Evolutionary conservation across 257 asterid species (phyloP), one percentile per base, ranked within the genome.

Genomic region (Petunia secreta): DNA sequence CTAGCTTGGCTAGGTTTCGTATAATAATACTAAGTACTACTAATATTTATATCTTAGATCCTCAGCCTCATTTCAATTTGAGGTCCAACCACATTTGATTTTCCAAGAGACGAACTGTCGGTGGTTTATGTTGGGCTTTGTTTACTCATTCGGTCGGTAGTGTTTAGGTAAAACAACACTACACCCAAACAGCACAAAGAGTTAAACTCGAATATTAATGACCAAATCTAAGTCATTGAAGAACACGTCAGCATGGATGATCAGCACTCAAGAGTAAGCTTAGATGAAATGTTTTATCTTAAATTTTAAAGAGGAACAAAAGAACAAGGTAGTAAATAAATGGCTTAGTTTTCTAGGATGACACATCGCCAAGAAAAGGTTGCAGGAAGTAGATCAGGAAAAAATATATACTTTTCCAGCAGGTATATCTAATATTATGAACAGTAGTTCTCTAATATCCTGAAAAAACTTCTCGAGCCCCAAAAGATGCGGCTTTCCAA

Each of bases 321-420:
- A 68, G 50, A 48, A 25, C 76, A 71, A 71, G 60, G 44, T 34
- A 71, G 60, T 71, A 69, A 69, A 46, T 71, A 69, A 69, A 46
- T 71, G 77, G 44, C 25, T 71, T 71, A 71, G 44, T 62, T 10
- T 73, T 73, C 62, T 41, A 10, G 34, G 77, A 73, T 50, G 62
- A 73, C 62, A 11, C 36, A 73, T 50, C 77, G 13, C 77, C 60
- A 53, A 73, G 44, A 73, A 25, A 73, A 73, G 77, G 77, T 48
- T 71, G 44, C 41, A 25, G 77, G 11, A 34, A 10, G 34, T 71
- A 48, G 59, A 71, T 34, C 59, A 10, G 60, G 60, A 59, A 71
- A 71, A 71, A 48, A 73, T 73, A 73, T 73, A 2, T 34, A 73
- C 77, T 73, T 71, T 36, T 73, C 59, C 77, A 73, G 34, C 62